A percentile compares a stretch with the other conserved stretches of the same genome.
Evolutionary conservation across 73 alveolate genomes (phyloP).

Genomic region (Paramecium pentaurelia): DNA sequence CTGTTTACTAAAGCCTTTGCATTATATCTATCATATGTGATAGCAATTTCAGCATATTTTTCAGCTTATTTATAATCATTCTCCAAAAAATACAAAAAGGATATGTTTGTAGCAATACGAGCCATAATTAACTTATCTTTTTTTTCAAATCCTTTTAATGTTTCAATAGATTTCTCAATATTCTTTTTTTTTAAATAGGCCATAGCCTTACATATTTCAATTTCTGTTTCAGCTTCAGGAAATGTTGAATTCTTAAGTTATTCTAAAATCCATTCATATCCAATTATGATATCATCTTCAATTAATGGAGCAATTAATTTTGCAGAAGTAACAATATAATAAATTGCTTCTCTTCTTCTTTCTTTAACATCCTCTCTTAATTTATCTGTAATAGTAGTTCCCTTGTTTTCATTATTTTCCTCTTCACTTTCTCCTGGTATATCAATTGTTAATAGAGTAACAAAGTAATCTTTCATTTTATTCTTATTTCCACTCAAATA

Average conservation of each 20-base stretch:
- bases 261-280: slow-evolving; percentile 93
- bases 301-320: slow-evolving; percentile 94
- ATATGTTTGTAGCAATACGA: slow-evolving; percentile 97
- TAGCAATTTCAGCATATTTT: slow-evolving; percentile 99
- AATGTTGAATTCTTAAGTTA: slow-evolving; percentile 86
- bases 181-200: slow-evolving; percentile 92
- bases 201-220: slow-evolving; percentile 96
- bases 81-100: slow-evolving; percentile 96
- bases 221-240: slow-evolving; percentile 93
- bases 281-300: slow-evolving; percentile 88
- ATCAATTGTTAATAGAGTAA: slow-evolving; percentile 82
- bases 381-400: slow-evolving; percentile 77
- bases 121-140: slow-evolving; percentile 98
- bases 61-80: slow-evolving; percentile 97
- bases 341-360: slow-evolving; percentile 81
- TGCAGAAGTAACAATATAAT: slow-evolving; percentile 86
- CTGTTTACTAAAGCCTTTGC: slow-evolving; percentile 99
- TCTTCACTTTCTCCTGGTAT: slow-evolving; percentile 93
- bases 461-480: slow-evolving; percentile 79
- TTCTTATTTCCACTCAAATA: slow-evolving; percentile 92
- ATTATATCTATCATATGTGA: slow-evolving; percentile 95
- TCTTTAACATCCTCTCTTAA: slow-evolving; percentile 91
- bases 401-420: slow-evolving; percentile 73
- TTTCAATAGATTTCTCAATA: slow-evolving; percentile 91
- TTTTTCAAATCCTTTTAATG: slow-evolving; percentile 96